Percentiles rank a stretch among this genome's conserved stretches.
phyloP scores from a whole-genome alignment of 2,329 filamentous ascomycete species.

The Phoma sp. region DNA sequence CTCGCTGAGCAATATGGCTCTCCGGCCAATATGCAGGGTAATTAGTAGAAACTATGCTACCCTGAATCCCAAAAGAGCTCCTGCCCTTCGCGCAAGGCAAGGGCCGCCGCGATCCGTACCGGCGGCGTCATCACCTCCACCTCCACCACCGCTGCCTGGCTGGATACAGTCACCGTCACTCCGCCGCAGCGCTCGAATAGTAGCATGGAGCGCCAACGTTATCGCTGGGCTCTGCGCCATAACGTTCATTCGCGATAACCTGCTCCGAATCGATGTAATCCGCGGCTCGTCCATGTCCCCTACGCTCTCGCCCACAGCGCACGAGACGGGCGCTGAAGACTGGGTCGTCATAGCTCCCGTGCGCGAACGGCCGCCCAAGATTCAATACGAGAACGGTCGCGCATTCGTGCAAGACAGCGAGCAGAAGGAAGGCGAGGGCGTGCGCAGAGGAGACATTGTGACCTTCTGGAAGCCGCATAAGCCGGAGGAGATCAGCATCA shows the following conservation, averaged over 20 bases:
- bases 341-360: conserved; percentile 45
- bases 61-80: not conserved
- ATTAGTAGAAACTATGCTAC: conserved; percentile 5
- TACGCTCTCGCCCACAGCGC: conserved; percentile 50
- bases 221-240: conserved; percentile 23
- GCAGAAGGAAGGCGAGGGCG: conserved; percentile 30
- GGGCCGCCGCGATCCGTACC: conserved; percentile 1
- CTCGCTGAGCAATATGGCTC: not conserved
- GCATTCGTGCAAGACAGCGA: conserved; percentile 1
- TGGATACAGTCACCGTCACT: conserved; percentile 14
- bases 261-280: conserved; percentile 47
- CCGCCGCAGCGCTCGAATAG: conserved; percentile 15
- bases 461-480: conserved; percentile 63
- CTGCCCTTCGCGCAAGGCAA: conserved; percentile 1
- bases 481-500: conserved; percentile 74
- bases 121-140: not conserved
- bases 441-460: conserved; percentile 54
- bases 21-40: not conserved
- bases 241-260: conserved; percentile 50
- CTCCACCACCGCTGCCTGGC: conserved; percentile 9
- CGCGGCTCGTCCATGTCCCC: conserved; percentile 54
- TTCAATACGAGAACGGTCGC: conserved; percentile 13
- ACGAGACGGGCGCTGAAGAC: conserved; percentile 49
- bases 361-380: conserved; percentile 21
- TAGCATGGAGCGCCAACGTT: conserved; percentile 21